phyloP scores from a whole-genome alignment of 2,329 filamentous ascomycete species.

The Neonectria sp. region DNA sequence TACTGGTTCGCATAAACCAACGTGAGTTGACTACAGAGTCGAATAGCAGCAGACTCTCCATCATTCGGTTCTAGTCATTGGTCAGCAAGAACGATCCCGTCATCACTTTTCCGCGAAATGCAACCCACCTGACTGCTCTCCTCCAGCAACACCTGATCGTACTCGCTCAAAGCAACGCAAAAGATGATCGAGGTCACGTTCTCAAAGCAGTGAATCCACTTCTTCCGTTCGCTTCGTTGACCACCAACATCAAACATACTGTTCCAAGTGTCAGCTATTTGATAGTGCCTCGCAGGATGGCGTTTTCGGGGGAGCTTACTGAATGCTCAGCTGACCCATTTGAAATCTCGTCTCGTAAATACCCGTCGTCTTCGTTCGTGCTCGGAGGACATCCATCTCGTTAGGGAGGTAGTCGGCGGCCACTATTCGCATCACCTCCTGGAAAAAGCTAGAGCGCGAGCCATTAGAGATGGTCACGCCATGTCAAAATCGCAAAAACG shows the following conservation, averaged over 20 bases:
- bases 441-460: slow-evolving; percentile 82
- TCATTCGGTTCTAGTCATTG: slow-evolving; percentile 93
- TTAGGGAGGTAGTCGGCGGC: slow-evolving; percentile 89
- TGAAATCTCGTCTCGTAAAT: slow-evolving; percentile 99
- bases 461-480: slow-evolving; percentile 29
- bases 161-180: slow-evolving; percentile 97
- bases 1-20: slow-evolving; percentile 99
- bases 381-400: slow-evolving; percentile 95
- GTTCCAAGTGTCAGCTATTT: slow-evolving; percentile 41
- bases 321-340: slow-evolving; percentile 98
- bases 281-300: neutral
- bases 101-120: too few relatives aligned
- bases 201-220: slow-evolving; percentile 99
- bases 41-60: slow-evolving; percentile 96
- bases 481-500: slow-evolving; percentile 52
- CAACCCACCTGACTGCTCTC: slow-evolving; percentile 92
- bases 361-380: slow-evolving; percentile 97
- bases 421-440: slow-evolving; percentile 90
- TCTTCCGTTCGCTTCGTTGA: slow-evolving; percentile 97
- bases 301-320: slow-evolving; percentile 73
- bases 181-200: slow-evolving; percentile 99
- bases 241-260: slow-evolving; percentile 99
- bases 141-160: slow-evolving; percentile 96
- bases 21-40: slow-evolving; percentile 98
- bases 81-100: slow-evolving; percentile 23